Percentiles rank a stretch among this genome's conserved stretches.
phyloP scores from a whole-genome alignment of 495 filamentous ascomycete genomes.

The Aspergillus asperescens region DNA sequence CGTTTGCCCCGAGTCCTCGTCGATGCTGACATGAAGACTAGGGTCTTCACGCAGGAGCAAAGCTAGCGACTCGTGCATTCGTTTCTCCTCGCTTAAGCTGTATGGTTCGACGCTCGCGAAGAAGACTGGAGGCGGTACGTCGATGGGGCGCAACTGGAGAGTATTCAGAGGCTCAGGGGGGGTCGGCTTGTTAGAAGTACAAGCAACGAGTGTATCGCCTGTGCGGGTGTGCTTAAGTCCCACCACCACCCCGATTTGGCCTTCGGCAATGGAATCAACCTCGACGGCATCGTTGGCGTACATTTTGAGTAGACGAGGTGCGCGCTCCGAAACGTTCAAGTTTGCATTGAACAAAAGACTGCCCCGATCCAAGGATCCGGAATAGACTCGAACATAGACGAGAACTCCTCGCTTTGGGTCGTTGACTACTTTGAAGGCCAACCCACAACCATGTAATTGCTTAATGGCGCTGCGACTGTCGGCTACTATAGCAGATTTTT shows the following conservation, averaged over 20 bases:
- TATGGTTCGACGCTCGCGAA: constrained; percentile 89
- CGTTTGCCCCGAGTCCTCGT: constrained; percentile 90
- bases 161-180: constrained; percentile 65
- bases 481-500: constrained; percentile 23
- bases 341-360: constrained; percentile 82
- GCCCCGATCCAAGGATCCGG: constrained; percentile 69
- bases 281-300: constrained; percentile 86
- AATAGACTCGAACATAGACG: constrained; percentile 90
- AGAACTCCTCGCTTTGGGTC: constrained; percentile 81
- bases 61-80: constrained; percentile 65
- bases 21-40: constrained; percentile 75
- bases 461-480: constrained; percentile 53
- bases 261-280: constrained; percentile 68
- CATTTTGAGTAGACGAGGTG: constrained; percentile 80
- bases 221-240: constrained; percentile 88
- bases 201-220: constrained; percentile 84
- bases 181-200: constrained; percentile 53
- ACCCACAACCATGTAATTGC: constrained; percentile 69
- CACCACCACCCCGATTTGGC: constrained; percentile 93
- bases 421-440: constrained; percentile 96
- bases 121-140: constrained; percentile 90
- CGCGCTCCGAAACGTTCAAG: constrained; percentile 73
- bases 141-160: constrained; percentile 81
- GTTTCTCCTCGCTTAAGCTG: constrained; percentile 70
- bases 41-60: constrained; percentile 89